Evolutionary conservation across 2,329 filamentous ascomycete genomes (phyloP), one percentile per base, ranked within the genome.

Genomic region (Alternaria atra): DNA sequence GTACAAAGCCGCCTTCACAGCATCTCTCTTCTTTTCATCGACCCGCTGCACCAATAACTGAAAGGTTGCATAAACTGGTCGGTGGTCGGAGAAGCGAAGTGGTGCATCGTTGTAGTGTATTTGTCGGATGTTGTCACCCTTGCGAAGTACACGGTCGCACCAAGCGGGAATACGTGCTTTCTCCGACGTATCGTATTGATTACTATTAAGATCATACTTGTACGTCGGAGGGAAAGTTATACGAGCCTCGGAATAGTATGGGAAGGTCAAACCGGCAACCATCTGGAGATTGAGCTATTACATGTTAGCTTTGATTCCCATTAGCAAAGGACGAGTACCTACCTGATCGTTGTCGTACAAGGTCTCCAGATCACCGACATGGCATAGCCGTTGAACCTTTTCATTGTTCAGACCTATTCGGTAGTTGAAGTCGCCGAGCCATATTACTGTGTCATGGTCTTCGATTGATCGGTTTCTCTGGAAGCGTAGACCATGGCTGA

Each of bases 391-490:
- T 67, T 91, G 90, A 7, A 93, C 92, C 61, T 86, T 89, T 39
- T 97, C 93, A 66, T 92, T 89, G 44, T 85, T 86, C 58, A 98
- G 84, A 1, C 94, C 94, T 70, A 99, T 97, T 17, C 95, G 90
- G 79, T 99, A 99, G 76, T 99, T 99, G 83, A 99, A 99, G 78
- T 99, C 95, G 5, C 95, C 95, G 42, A 97, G 86, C 94, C 95
- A 99, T 54, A 80, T 90, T 35, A 98, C 90, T 23, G 91, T 90
- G 66, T 91, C 93, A 75, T 99, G 95, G 75, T 98, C 91, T 70
- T 95, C 92, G 64, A 99, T 98, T 5, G 91, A 87, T 58, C 93
- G 85, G 72, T 97, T 97, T 55, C 93, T 87, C 78, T 97, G 94
- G 75, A 99, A 99, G 39, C 92, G 88, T 34, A 99, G 80, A 3